Conservation (phyloP, 495 filamentous ascomycete genomes). For the Penicillium cinerascens region DNA sequence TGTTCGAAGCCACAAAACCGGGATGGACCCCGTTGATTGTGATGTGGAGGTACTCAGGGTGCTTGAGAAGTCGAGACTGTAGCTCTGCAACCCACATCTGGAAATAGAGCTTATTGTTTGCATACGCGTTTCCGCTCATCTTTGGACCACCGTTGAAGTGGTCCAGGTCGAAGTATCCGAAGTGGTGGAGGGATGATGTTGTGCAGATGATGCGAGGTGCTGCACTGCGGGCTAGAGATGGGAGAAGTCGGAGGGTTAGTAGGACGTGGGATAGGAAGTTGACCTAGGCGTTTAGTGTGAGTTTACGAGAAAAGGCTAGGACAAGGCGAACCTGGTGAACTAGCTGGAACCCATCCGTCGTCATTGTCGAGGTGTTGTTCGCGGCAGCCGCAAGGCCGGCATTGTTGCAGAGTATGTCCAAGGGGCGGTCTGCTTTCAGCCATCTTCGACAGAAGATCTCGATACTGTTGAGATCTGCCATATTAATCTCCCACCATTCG, state of each 20-base stretch:
- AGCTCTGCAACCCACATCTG: constrained; percentile 26
- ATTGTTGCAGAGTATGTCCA: constrained; percentile 30
- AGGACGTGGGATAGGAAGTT: constrained; percentile 26
- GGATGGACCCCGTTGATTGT: constrained; percentile 25
- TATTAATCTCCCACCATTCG: constrained; percentile 51
- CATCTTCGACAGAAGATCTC: constrained; percentile 37
- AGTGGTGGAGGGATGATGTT: constrained; percentile 21
- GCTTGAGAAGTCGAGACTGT: constrained; percentile 14
- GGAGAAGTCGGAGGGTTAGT: constrained; percentile 20
- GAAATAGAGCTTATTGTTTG: constrained; percentile 24
- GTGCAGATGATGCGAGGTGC: constrained; percentile 26
- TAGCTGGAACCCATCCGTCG: constrained; percentile 25
- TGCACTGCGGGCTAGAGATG: constrained; percentile 14
- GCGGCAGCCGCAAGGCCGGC: constrained; percentile 14
- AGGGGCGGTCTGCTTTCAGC: constrained; percentile 5
- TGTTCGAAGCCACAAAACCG: constrained; percentile 21
- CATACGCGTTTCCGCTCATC: constrained; percentile 9
- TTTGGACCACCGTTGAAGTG: constrained; percentile 6
- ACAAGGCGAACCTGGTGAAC: constrained; percentile 18
- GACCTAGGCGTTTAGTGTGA: constrained; percentile 7
- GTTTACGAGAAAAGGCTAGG: neutral
- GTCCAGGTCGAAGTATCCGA: constrained; percentile 13
- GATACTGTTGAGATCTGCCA: constrained; percentile 42
- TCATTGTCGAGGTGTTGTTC: neutral
- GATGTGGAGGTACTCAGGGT: constrained; percentile 20